phyloP scores from a whole-genome alignment of 352 stramenopile genomes.

The Phytophthora cryptogea region DNA sequence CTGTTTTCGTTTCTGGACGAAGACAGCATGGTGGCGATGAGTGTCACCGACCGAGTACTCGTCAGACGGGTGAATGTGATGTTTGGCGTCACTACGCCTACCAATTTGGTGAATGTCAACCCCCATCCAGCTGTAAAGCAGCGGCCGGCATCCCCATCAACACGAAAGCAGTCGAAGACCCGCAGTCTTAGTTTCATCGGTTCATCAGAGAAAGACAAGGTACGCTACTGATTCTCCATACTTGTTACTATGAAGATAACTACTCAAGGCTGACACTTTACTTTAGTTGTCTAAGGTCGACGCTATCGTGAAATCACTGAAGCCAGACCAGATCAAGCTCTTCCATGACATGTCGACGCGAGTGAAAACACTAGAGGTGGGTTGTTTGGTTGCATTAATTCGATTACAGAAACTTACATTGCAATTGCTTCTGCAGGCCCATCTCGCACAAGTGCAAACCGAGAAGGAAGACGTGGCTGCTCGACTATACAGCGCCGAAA shows the following conservation, averaged over 20 bases:
- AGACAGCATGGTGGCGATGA: constrained; percentile 74
- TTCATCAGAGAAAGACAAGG: constrained; percentile 48
- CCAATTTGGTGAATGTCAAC: constrained; percentile 28
- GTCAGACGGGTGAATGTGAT: constrained; percentile 64
- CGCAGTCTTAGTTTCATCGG: constrained; percentile 45
- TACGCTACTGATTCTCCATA: background rate
- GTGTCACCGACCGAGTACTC: constrained; percentile 57
- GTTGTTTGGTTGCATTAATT: background rate
- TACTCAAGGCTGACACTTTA: background rate
- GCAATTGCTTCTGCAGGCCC: constrained; percentile 30
- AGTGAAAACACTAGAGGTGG: constrained; percentile 74
- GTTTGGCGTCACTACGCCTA: constrained; percentile 57
- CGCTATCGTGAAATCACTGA: constrained; percentile 79
- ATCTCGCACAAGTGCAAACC: constrained; percentile 67
- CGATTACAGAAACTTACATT: background rate
- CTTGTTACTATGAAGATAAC: background rate
- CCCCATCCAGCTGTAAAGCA: constrained; percentile 16
- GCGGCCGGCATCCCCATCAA: constrained; percentile 18
- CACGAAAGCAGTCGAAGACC: constrained; percentile 25
- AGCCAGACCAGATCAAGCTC: constrained; percentile 84
- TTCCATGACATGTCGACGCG: constrained; percentile 84
- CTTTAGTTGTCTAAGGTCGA: constrained; percentile 71
- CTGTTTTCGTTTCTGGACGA: constrained; percentile 74
- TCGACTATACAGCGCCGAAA: constrained; percentile 73
- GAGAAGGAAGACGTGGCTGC: constrained; percentile 82